Percentiles rank a stretch among this genome's conserved stretches.
These are phyloP conservation scores for Penicillium sp. DNA, from an alignment of 2,329 filamentous ascomycete genomes.

Conservation along the genomic window DNA sequence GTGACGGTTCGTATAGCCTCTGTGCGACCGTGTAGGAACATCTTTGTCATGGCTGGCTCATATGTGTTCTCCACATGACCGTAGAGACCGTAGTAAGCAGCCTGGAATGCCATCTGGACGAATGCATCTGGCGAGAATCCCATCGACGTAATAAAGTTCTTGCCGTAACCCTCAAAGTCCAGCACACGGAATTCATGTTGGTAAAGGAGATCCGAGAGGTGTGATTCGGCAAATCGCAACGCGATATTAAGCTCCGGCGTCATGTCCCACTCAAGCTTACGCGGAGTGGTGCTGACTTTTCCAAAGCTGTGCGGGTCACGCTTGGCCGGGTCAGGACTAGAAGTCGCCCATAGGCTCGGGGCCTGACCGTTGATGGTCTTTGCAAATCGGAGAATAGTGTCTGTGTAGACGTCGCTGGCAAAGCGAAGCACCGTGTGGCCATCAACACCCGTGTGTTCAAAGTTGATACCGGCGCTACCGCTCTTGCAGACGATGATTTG, in stretches of 20 bases:
- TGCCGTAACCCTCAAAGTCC: slow-evolving; percentile 84
- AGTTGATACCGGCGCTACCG: slow-evolving; percentile 96
- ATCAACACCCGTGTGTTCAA: slow-evolving; percentile 96
- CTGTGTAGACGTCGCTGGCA: slow-evolving; percentile 92
- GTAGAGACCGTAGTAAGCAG: slow-evolving; percentile 94
- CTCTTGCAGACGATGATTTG: slow-evolving; percentile 99
- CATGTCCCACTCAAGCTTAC: slow-evolving; percentile 98
- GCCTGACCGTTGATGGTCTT: slow-evolving; percentile 92
- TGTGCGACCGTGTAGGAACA: slow-evolving; percentile 86
- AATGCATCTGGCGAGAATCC: slow-evolving; percentile 96
- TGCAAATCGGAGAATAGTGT: slow-evolving; percentile 93
- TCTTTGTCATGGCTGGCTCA: slow-evolving; percentile 97
- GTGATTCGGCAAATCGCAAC: slow-evolving; percentile 89
- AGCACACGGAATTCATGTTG: slow-evolving; percentile 95
- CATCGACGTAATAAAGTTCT: slow-evolving; percentile 96
- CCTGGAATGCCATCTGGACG: slow-evolving; percentile 98
- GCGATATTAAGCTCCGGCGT: slow-evolving; percentile 84
- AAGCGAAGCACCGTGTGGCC: slow-evolving; percentile 95
- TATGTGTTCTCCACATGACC: slow-evolving; percentile 92
- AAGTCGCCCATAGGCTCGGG: slow-evolving; percentile 84
- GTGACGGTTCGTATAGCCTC: slow-evolving; percentile 89
- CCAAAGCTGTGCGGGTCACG: slow-evolving; percentile 87
- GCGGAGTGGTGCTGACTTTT: slow-evolving; percentile 86
- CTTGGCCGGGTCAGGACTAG: slow-evolving; percentile 87
- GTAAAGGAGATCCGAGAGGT: slow-evolving; percentile 87